Evolutionary conservation across 305 asterid species (phyloP), one percentile per base, ranked within the genome.

Genomic region (Ilex paraguariensis): DNA sequence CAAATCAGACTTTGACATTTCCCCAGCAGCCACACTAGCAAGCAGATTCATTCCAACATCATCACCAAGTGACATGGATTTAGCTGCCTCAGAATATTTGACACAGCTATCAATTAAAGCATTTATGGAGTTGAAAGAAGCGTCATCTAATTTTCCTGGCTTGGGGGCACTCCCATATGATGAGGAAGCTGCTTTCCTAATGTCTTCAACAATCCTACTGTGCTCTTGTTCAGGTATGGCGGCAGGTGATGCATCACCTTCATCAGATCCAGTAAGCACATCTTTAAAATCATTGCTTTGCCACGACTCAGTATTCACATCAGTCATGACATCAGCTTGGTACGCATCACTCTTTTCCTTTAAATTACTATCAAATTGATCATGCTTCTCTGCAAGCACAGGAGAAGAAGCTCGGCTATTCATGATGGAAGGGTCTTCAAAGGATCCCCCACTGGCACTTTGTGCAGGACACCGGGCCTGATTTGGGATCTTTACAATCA

Each of bases 21-120:
- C 84, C 52, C 81, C 82, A 52, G 87, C 72, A 65, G 91, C 91
- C 45, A 84, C 91, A 68, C 84, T 82, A 49, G 91, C 91, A 70
- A 84, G 88, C 32, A 84, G 80, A 73, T 84, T 84, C 88, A 81
- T 84, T 68, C 91, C 91, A 66, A 70, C 73, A 68, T 79, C 84
- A 74, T 84, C 91, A 33, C 80, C 83, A 65, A 67, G 66, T 11
- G 79, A 75, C 70, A 75, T 31, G 31, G 83, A 73, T 46, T 80
- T 44, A 42, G 68, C 66, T 61, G 77, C 75, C 71, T 78, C 83
- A n/a, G 88, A 78, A 63, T 79, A 77, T 54, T 82, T 77, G n/a
- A 65, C 91, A 66, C 88, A 82, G 70, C 91, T 82, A 73, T 84
- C 91, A 66, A 82, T 61, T 59, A 84, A 75, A 68, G 91, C 86